Evolutionary conservation across 371 early-diverging fungal species (phyloP).

Genomic region (Vairimorpha ceranae): DNA sequence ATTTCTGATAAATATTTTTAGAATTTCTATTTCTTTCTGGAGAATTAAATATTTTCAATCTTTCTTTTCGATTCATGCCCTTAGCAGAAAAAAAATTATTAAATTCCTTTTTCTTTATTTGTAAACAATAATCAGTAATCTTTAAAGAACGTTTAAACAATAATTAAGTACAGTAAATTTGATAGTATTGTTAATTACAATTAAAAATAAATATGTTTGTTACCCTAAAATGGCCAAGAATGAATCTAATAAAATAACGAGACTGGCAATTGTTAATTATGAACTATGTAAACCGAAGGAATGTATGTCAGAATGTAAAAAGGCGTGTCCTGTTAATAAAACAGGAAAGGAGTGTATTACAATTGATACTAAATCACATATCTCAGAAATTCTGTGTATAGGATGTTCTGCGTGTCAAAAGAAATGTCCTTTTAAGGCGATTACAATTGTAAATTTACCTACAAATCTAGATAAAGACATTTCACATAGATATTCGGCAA

Average conservation of each 20-base stretch:
- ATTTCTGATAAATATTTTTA: constrained; percentile 8
- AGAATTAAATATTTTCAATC: constrained; percentile 9
- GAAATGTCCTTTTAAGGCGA: constrained; percentile 96
- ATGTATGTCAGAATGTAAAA: constrained; percentile 93
- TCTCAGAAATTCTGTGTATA: constrained; percentile 93
- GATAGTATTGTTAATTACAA: no score
- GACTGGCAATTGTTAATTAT: constrained; percentile 85
- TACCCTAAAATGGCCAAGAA: constrained; percentile 49
- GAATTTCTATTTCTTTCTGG: constrained; percentile 20
- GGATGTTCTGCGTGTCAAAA: constrained; percentile 98
- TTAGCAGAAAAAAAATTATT: neutral
- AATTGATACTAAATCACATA: constrained; percentile 67
- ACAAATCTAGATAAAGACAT: constrained; percentile 87
- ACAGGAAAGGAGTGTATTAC: constrained; percentile 66
- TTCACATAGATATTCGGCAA: constrained; percentile 91
- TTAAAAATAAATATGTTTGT: no score
- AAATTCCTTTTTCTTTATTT: no score
- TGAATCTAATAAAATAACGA: constrained; percentile 68
- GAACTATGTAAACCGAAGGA: constrained; percentile 99
- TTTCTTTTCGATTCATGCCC: constrained; percentile 30
- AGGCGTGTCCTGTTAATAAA: constrained; percentile 74
- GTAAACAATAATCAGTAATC: no score
- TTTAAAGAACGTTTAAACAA: no score
- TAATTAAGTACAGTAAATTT: no score
- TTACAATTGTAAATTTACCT: constrained; percentile 93